A percentile compares a stretch with the other conserved stretches of the same genome.
Conservation (phyloP, 495 filamentous ascomycete species). For the Viridothelium virens region DNA sequence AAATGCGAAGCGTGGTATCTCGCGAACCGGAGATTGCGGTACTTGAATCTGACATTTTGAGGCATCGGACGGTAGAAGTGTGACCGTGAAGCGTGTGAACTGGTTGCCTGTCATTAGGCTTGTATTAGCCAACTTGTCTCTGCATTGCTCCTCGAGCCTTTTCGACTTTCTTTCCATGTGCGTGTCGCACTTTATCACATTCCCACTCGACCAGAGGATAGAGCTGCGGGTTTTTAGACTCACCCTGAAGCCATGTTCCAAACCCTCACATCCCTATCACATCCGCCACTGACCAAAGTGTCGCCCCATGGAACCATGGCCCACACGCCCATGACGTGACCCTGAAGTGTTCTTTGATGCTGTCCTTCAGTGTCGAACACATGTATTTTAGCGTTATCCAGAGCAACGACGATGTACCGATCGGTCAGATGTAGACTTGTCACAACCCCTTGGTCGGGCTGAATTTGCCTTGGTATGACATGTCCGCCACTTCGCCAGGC, state of each 20-base stretch:
- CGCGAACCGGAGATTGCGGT: slow-evolving; percentile 94
- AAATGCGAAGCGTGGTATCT: slow-evolving; percentile 88
- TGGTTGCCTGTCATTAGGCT: slow-evolving; percentile 14
- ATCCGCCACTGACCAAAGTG: slow-evolving; percentile 89
- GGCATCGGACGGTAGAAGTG: slow-evolving; percentile 90
- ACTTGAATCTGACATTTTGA: slow-evolving; percentile 92
- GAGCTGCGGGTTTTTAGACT: slow-evolving; percentile 25
- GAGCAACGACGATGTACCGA: slow-evolving; percentile 93
- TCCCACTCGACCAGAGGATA: background rate
- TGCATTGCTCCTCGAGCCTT: no score
- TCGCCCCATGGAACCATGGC: slow-evolving; percentile 99
- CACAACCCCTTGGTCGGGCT: slow-evolving; percentile 91
- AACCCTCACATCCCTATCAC: slow-evolving; percentile 91
- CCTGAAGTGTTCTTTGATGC: slow-evolving; percentile 78
- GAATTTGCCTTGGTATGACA: slow-evolving; percentile 73
- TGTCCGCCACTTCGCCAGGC: slow-evolving; percentile 88
- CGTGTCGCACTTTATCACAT: no score
- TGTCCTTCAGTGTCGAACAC: slow-evolving; percentile 90
- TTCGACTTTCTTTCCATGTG: no score
- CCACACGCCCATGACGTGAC: slow-evolving; percentile 99
- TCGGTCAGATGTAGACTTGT: slow-evolving; percentile 89
- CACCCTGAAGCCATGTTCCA: slow-evolving; percentile 97
- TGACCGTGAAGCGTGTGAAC: slow-evolving; percentile 86
- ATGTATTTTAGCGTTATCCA: slow-evolving; percentile 98
- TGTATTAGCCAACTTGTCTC: slow-evolving; percentile 9